Conservation (phyloP, 225 moss, liverwort and hornwort genomes). For the Sphagnum contortum region DNA sequence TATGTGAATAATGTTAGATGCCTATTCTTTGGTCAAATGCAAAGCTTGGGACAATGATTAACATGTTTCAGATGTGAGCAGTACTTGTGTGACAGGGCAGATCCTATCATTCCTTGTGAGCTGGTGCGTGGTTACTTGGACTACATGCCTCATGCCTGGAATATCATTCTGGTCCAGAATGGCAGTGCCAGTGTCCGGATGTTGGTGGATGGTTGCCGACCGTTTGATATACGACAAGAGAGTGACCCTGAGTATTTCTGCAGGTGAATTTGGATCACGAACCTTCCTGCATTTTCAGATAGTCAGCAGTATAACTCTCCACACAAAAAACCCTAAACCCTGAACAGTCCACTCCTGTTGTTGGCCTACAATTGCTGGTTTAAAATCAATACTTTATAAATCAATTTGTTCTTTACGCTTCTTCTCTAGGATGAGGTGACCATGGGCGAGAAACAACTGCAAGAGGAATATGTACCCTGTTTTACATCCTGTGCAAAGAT, state of each 20-base stretch:
- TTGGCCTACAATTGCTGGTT: too few species aligned
- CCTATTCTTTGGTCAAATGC: too few species aligned
- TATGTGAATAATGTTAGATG: too few species aligned
- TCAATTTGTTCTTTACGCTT: constrained; percentile 4
- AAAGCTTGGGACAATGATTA: constrained; percentile 2
- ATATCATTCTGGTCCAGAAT: constrained; percentile 62
- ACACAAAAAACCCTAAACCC: too few species aligned
- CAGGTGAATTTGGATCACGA: constrained; percentile 33
- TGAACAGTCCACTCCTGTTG: too few species aligned
- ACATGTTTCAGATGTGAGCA: constrained; percentile 23
- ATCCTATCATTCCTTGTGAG: constrained; percentile 86
- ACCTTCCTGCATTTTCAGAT: too few species aligned
- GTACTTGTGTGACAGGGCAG: constrained; percentile 96
- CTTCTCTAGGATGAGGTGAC: constrained; percentile 6
- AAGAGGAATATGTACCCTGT: too few species aligned
- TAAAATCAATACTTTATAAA: not conserved
- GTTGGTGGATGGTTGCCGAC: constrained; percentile 89
- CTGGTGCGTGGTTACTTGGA: constrained; percentile 90
- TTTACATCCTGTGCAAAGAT: too few species aligned
- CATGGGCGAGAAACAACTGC: too few species aligned
- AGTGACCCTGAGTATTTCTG: constrained; percentile 82
- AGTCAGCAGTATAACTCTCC: too few species aligned
- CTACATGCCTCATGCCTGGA: constrained; percentile 99
- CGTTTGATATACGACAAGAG: constrained; percentile 77
- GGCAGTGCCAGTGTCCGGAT: constrained; percentile 49